These are phyloP conservation scores for Yamadazyma kitorensis DNA, from an alignment of 805 yeast species.

Conservation along the genomic window DNA sequence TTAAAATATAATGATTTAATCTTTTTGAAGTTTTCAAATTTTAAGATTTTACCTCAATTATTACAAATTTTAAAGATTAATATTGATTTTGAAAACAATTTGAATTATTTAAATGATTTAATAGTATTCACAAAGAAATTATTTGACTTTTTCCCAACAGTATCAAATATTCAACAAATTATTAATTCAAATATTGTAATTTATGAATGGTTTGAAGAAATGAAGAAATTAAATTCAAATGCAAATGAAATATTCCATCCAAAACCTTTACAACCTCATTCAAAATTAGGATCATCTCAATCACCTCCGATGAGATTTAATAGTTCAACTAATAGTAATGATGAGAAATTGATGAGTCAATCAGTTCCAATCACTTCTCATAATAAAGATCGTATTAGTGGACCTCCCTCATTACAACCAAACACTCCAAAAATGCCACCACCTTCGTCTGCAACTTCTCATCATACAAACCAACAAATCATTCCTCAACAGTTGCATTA, in stretches of 20 bases:
- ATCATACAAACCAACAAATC: neutral
- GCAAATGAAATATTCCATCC: slow-evolving; percentile 6
- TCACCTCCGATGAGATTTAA: too few relatives aligned
- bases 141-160: slow-evolving; percentile 32
- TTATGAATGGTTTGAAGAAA: slow-evolving; percentile 15
- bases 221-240: slow-evolving; percentile 6
- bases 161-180: slow-evolving; percentile 9
- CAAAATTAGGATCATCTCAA: too few relatives aligned
- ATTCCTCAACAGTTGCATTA: slow-evolving; percentile 7
- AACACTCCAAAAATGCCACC: slow-evolving; percentile 3
- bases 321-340: too few relatives aligned
- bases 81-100: slow-evolving; percentile 19
- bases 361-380: slow-evolving; percentile 1
- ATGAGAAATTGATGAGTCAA: neutral
- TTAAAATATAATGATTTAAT: slow-evolving; percentile 9
- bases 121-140: slow-evolving; percentile 59
- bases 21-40: slow-evolving; percentile 27
- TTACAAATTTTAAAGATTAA: slow-evolving; percentile 28
- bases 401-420: neutral
- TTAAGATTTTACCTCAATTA: slow-evolving; percentile 30
- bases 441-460: slow-evolving; percentile 2
- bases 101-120: slow-evolving; percentile 11
- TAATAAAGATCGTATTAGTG: too few relatives aligned
- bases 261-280: slow-evolving; percentile 1
- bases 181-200: slow-evolving; percentile 11